A percentile compares a stretch with the other conserved stretches of the same genome.
Evolutionary conservation across 208 protist genomes (phyloP).

Genomic region (Trypanosoma platydactyli): DNA sequence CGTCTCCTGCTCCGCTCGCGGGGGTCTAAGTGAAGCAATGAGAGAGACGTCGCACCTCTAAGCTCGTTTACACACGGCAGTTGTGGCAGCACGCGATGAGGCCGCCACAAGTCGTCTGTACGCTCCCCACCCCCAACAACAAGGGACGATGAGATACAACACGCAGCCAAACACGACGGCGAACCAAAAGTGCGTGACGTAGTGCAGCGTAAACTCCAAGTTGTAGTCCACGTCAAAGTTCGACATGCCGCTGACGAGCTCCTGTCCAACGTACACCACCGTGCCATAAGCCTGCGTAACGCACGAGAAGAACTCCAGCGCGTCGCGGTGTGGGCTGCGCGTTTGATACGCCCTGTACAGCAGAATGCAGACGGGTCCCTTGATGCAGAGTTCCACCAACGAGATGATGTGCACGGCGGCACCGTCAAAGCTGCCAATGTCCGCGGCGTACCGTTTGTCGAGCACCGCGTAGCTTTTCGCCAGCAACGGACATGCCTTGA

Average conservation of each 20-base stretch:
- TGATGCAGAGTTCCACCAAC: constrained; percentile 57
- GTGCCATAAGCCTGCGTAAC: constrained; percentile 71
- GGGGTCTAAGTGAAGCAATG: neutral
- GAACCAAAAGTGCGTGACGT: constrained; percentile 19
- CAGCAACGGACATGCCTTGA: constrained; percentile 60
- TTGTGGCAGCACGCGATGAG: neutral
- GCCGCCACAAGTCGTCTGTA: constrained; percentile 46
- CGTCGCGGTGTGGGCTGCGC: constrained; percentile 52
- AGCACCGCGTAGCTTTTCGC: constrained; percentile 68
- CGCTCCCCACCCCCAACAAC: constrained; percentile 48
- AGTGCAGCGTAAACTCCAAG: constrained; percentile 15
- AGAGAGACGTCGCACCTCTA: neutral
- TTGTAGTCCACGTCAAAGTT: constrained; percentile 49
- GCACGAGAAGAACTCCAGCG: constrained; percentile 72
- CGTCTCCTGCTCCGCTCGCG: no score
- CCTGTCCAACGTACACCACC: constrained; percentile 61
- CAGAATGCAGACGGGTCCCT: constrained; percentile 66
- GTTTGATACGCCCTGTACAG: constrained; percentile 61
- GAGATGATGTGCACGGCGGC: constrained; percentile 66
- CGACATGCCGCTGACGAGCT: constrained; percentile 53
- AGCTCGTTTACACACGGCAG: neutral
- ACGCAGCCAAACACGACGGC: constrained; percentile 19
- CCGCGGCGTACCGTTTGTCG: constrained; percentile 57
- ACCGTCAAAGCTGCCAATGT: constrained; percentile 43
- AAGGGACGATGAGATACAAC: constrained; percentile 49